Base-by-base conservation (phyloP, 768 basidiomycete genomes). In the Tricholoma terreum region DNA sequence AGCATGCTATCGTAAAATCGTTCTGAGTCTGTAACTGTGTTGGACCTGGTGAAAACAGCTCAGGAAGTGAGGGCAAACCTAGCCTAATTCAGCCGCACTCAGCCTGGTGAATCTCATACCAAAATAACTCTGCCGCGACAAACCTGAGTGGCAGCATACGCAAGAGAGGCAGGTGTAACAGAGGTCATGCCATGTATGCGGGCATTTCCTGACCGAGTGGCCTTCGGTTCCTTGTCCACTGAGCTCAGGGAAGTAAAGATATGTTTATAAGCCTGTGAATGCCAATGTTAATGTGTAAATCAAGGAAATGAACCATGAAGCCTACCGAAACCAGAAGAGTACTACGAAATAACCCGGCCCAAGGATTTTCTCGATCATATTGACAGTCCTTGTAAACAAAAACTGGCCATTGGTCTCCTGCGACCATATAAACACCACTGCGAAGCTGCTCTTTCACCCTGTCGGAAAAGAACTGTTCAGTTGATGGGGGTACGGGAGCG, bases 321-420 rank as follows among this genome's bases (percentile, higher is more conserved):
- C 56, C 42, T 48, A 60, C 56, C 27, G 19, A 36, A 35, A 61
- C 49, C 24, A 58, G 30, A 11, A 58, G 11, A n/a, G 3, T 22
- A 15, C 50, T 57, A 21, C 56, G n/a, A 46, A 57, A 55, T 9
- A 54, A n/a, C 2, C 52, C 52, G 7, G n/a, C 8, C 56, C 56
- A 57, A 12, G 50, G 56, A 45, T 57, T 40, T n/a, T 42, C 15
- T 15, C 40, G 38, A n/a, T 57, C 56, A 8, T 35, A 46, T n/a
- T 40, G 50, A 31, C 35, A 24, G 35, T 51, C 52, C 10, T 46
- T 35, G 33, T 58, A 55, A 11, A 66, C 38, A 6, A 66, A 48
- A 1, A 65, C 12, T 0, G 58, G 62, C 65, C 65, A 67, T n/a
- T 67, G 59, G 35, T 63, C 62, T 12, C 64, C 62, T 5, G 56